A percentile compares a stretch with the other conserved stretches of the same genome.
phyloP scores from a whole-genome alignment of 441 rosid genomes.

The Flueggea neowawraea region DNA sequence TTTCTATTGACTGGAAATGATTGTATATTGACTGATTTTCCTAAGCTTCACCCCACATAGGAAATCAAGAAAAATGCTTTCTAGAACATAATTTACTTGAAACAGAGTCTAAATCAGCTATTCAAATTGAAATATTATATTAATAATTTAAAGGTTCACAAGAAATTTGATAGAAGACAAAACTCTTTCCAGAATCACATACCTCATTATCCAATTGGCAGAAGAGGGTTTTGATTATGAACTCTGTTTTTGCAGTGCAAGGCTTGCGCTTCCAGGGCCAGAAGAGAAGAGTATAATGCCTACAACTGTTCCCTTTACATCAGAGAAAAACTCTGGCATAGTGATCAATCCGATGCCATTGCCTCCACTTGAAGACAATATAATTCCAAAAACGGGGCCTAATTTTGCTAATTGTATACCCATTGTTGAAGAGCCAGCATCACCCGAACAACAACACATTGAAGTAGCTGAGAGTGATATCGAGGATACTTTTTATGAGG shows the following conservation, averaged over 20 bases:
- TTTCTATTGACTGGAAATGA: too few species aligned
- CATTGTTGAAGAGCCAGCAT: constrained; percentile 81
- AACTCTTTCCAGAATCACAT: neutral
- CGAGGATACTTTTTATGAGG: constrained; percentile 65
- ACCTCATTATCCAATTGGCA: constrained; percentile 4
- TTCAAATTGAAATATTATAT: neutral
- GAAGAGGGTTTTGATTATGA: constrained; percentile 10
- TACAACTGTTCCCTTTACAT: constrained; percentile 34
- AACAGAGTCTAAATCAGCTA: neutral
- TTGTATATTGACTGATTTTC: too few species aligned
- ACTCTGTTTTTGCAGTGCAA: constrained; percentile 66
- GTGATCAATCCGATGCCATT: constrained; percentile 36
- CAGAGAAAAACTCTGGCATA: constrained; percentile 28
- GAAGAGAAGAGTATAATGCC: constrained; percentile 60
- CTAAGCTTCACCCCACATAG: too few species aligned
- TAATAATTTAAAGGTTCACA: neutral
- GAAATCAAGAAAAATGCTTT: too few species aligned
- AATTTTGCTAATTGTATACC: constrained; percentile 41
- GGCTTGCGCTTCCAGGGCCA: constrained; percentile 91
- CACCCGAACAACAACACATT: constrained; percentile 59
- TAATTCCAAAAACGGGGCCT: constrained; percentile 18
- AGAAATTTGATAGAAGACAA: neutral
- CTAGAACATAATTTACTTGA: too few species aligned
- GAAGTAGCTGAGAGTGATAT: constrained; percentile 59
- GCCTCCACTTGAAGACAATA: constrained; percentile 40